Base-by-base conservation (phyloP, 2,329 filamentous ascomycete genomes). In the Xylariaceae sp. region DNA sequence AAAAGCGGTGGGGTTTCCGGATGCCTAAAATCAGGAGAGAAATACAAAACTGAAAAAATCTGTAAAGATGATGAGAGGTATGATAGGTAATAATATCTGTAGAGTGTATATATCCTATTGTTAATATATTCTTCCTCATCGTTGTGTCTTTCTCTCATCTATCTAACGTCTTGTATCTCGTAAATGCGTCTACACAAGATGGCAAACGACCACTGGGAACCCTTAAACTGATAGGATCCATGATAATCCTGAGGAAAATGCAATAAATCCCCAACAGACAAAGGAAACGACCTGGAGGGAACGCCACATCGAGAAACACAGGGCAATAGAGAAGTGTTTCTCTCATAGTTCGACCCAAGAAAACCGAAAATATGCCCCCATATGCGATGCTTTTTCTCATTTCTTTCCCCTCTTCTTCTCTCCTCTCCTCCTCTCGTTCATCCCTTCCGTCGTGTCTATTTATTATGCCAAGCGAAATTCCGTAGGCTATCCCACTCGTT, bases 391-490 rank as follows among this genome's bases (percentile, higher is more conserved):
- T n/a, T n/a, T n/a, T 8, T 16, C 27, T 17, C 40, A 36, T 27
- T 10, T 22, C 19, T 16, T 7, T 6, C n/a, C 14, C 37, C 14
- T 32, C 34, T 22, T 27, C 19, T 40, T 1, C 35, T 16, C 17
- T 20, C 40, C 5, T 29, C 20, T 33, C 6, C 29, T 33, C 17
- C 37, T n/a, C 27, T 32, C 21, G 5, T 5, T 32, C 41, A 29
- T 8, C 12, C 27, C 27, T n/a, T n/a, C n/a, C n/a, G n/a, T n/a
- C n/a, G n/a, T n/a, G 7, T 45, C 55, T 58, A 84, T 63, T 82
- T 81, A 57, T 97, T 97, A 67, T 95, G 86, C 77, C 88, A 85
- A 17, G 95, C 61, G 60, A 97, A 82, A 55, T 85, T 97, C 66
- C 85, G 74, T 63, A 95, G 73, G 32, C 85, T 86, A 62, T 95